Percentiles rank a stretch among this genome's conserved stretches.
These are phyloP conservation scores for Davidsoniella eucalypti DNA, from an alignment of 2,329 filamentous ascomycete genomes.

Conservation along the genomic window DNA sequence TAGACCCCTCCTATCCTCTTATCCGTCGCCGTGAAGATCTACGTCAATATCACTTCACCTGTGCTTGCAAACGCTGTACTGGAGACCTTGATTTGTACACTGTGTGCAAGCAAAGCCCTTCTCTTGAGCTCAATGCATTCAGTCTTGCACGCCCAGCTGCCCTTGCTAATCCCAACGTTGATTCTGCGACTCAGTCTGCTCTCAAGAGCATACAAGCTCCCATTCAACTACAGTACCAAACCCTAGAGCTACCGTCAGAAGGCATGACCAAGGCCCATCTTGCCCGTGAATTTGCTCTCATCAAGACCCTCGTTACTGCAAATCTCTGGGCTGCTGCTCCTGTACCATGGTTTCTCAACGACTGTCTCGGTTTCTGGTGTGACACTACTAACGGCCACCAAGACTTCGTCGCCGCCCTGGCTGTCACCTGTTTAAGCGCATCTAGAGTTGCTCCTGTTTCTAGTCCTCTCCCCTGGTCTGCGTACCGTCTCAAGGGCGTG, in stretches of 20 bases:
- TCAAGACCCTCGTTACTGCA: conserved; percentile 21
- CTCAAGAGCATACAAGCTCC: conserved; percentile 4
- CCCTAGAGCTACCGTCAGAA: background rate
- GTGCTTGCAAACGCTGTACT: conserved; percentile 32
- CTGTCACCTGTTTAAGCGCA: conserved; percentile 31
- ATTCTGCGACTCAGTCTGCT: conserved; percentile 7
- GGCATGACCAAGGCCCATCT: conserved; percentile 17
- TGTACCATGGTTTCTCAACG: conserved; percentile 12
- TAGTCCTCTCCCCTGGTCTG: conserved; percentile 32
- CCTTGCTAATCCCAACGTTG: conserved; percentile 8
- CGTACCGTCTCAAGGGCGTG: conserved; percentile 32
- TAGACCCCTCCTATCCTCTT: conserved; percentile 33
- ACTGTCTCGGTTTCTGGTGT: conserved; percentile 13
- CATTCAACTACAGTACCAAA: conserved; percentile 5
- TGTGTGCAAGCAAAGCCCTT: conserved; percentile 27
- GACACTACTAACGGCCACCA: background rate
- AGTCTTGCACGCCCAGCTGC: conserved; percentile 17
- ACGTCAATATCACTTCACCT: conserved; percentile 35
- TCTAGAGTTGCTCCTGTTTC: conserved; percentile 33
- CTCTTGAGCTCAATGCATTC: conserved; percentile 27
- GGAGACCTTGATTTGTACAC: conserved; percentile 38
- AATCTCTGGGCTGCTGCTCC: conserved; percentile 13
- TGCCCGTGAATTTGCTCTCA: conserved; percentile 22
- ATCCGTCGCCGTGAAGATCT: conserved; percentile 27
- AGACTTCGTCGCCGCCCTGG: conserved; percentile 22